phyloP scores from a whole-genome alignment of 129 eudicot genomes.

The Chrysanthemum lavandulifolium region DNA sequence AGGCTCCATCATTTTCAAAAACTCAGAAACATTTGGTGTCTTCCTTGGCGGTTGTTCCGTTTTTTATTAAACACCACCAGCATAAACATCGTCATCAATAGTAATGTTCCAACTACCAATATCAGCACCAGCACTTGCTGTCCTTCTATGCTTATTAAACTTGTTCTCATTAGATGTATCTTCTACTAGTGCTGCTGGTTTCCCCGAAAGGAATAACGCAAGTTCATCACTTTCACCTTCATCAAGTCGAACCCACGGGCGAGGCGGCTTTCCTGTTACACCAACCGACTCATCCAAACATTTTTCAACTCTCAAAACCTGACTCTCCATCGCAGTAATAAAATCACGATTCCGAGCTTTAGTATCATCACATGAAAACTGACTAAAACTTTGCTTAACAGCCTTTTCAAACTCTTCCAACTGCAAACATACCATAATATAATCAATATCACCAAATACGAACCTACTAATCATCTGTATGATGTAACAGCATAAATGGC shows the following conservation, averaged over 20 bases:
- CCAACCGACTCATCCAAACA: constrained; percentile 48
- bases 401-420: constrained; percentile 87
- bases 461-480: constrained; percentile 2
- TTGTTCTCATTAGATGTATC: constrained; percentile 44
- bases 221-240: constrained; percentile 86
- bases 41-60: constrained; percentile 63
- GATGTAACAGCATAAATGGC: background rate
- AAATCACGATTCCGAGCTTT: constrained; percentile 66
- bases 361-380: constrained; percentile 47
- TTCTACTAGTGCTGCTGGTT: constrained; percentile 27
- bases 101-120: constrained; percentile 63
- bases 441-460: constrained; percentile 17
- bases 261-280: constrained; percentile 62
- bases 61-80: constrained; percentile 23
- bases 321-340: constrained; percentile 61
- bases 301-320: constrained; percentile 52
- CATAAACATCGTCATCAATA: constrained; percentile 45
- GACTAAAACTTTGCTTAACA: constrained; percentile 52
- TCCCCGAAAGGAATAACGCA: constrained; percentile 72
- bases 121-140: constrained; percentile 95
- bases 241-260: constrained; percentile 78
- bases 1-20: constrained; percentile 61
- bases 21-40: constrained; percentile 71
- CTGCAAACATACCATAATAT: constrained; percentile 39
- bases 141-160: constrained; percentile 68